These are phyloP conservation scores for Yarrowia deformans DNA, from an alignment of 805 yeast genomes.

Conservation along the genomic window DNA sequence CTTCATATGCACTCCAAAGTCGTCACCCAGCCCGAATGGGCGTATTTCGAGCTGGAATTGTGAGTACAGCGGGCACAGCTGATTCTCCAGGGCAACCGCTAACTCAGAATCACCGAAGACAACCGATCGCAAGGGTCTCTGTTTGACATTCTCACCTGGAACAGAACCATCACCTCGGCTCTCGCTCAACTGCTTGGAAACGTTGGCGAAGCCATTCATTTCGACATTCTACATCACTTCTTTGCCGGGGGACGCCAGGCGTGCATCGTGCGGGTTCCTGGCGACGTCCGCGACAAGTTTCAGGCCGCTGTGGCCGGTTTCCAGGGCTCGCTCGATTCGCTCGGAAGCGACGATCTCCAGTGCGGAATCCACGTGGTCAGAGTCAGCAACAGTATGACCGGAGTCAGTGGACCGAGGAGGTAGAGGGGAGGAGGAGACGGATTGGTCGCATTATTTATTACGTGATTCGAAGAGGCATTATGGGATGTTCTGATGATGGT, in stretches of 20 bases:
- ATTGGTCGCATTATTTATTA: constrained; percentile 8
- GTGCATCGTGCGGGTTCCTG: constrained; percentile 44
- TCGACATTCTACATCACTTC: constrained; percentile 46
- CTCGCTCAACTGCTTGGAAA: constrained; percentile 46
- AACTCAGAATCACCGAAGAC: constrained; percentile 21
- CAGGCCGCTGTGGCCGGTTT: constrained; percentile 45
- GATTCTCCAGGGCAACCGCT: no score
- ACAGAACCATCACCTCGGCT: constrained; percentile 44
- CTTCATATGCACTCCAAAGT: constrained; percentile 1
- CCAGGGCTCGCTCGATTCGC: constrained; percentile 35
- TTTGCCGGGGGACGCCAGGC: constrained; percentile 20
- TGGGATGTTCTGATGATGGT: no score
- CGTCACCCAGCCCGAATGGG: constrained; percentile 47
- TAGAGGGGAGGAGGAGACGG: not conserved
- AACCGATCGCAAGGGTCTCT: constrained; percentile 10
- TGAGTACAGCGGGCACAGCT: no score
- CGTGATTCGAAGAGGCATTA: no score
- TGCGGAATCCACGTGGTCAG: constrained; percentile 43
- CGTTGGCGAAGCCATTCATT: constrained; percentile 47
- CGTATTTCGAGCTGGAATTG: constrained; percentile 47
- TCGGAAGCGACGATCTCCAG: constrained; percentile 26
- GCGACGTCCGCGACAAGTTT: constrained; percentile 39
- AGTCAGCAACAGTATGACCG: constrained; percentile 43
- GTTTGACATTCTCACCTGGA: constrained; percentile 49
- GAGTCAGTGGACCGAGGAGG: constrained; percentile 42